Evolutionary conservation across 2,329 filamentous ascomycete species (phyloP), one percentile per base, ranked within the genome.

Genomic region (Talaromyces sp.): DNA sequence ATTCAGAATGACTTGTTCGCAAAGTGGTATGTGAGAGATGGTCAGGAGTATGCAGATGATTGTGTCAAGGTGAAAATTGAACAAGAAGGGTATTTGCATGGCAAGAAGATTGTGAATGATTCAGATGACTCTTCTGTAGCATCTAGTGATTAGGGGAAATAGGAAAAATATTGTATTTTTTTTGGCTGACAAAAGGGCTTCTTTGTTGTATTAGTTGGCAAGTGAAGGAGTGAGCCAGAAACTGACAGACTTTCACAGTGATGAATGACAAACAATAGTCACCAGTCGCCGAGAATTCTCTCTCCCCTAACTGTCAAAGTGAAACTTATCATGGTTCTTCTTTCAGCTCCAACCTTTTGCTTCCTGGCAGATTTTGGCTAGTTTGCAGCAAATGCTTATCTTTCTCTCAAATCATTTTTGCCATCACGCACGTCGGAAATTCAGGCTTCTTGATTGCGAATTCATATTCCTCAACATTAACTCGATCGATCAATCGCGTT

Each of bases 1-100:
- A 93, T 94, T 69, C 91, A 94, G 77, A 94, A 94, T 73, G 91
- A 94, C 75, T 82, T 94, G 35, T 91, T 94, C 75, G 89, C 90
- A n/a, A 90, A 90, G 75, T 93, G 90, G 88, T 90, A 92, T 71
- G 85, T 91, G 41, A 82, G 84, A 39, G 88, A 91, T 68, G 88
- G 88, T 59, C 84, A 88, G 41, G 89, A 91, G 75, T 61, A 61
- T 41, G 76, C 73, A 27, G 79, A 82, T 3, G 75, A 78, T 60
- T 78, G 79, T 66, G 77, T 77, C 24, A 71, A 81, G 22, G 78
- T 83, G 14, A 77, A 82, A 31, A 74, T 86, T 52, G 87, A 90
- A 72, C 78, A 81, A 61, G 88, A 90, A 72, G 88, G 88, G 0
- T 90, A 85, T 70, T 70, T 90, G 22, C 83, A 88, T 68, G 88